Base-by-base conservation (phyloP, 768 basidiomycete genomes). In the Lactarius vividus region DNA sequence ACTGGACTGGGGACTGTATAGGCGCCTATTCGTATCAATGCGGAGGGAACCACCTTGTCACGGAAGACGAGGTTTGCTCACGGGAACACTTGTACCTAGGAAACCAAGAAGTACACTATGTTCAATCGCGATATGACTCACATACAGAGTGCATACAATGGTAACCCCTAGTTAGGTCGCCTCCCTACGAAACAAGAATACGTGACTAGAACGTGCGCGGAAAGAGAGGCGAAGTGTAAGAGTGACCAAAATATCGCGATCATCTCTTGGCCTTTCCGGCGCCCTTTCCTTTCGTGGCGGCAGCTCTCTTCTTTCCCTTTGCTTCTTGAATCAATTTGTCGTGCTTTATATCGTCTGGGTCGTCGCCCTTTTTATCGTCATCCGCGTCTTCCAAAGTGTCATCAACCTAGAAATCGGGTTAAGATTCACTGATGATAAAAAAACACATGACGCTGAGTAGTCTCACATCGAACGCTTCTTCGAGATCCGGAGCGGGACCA, bases 391-490 rank as follows among this genome's bases (percentile, higher is more conserved):
- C 71, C 7, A 58, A 57, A n/a, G 29, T 52, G 9, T 71, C 71
- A 46, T 72, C 71, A 37, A 63, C 33, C 71, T 72, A 39, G n/a
- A 6, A 26, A 39, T 23, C 49, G 4, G 59, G 37, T 16, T 16
- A 44, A 18, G 42, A 42, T 71, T 29, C 61, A 49, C 10, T 40
- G 46, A 10, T 29, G 28, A 20, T 16, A 58, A 35, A 31, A 9
- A 20, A n/a, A 11, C 59, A 15, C 3, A 55, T 33, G 37, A 52
- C 18, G 4, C 39, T 15, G 57, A 11, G 40, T 0, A 58, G 4
- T 77, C 86, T 73, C 69, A 92, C 89, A 69, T 92, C 94, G 69
- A 88, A 91, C 0, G 88, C 95, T 59, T 98, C 96, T 74, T 98
- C 96, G 23, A 94, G 81, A 77, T 98, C 96, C 0, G 96, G 94